phyloP scores from a whole-genome alignment of 1,284 basidiomycete species.

The Tausonia pullulans region DNA sequence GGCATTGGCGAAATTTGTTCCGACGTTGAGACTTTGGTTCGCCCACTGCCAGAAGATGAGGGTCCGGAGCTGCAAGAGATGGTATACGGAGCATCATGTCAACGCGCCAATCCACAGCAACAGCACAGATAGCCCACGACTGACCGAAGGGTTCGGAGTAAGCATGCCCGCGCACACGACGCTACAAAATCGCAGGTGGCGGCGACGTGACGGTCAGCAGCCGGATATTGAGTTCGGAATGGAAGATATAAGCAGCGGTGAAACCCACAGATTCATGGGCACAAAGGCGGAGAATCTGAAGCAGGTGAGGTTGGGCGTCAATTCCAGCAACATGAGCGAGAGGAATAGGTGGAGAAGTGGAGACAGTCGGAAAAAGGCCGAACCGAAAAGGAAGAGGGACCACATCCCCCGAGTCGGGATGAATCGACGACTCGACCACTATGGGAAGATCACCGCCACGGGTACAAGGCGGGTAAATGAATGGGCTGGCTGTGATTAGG shows the following conservation, averaged over 20 bases:
- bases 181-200: no score
- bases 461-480: neutral
- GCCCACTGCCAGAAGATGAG: slow-evolving; percentile 45
- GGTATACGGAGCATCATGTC: no score
- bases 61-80: slow-evolving; percentile 22
- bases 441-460: neutral
- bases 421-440: slow-evolving; percentile 39
- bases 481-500: neutral
- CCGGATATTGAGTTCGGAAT: neutral
- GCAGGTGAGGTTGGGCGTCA: slow-evolving; percentile 28
- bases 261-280: slow-evolving; percentile 21
- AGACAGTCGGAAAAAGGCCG: slow-evolving; percentile 19
- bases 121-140: no score
- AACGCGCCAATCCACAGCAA: no score
- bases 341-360: no score
- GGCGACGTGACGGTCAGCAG: no score
- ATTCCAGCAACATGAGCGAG: no score
- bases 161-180: no score
- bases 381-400: slow-evolving; percentile 43
- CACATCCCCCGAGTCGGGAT: slow-evolving; percentile 39
- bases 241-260: neutral
- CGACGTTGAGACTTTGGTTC: slow-evolving; percentile 42
- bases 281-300: no score
- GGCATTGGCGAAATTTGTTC: slow-evolving; percentile 33
- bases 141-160: no score